Conservation (phyloP, 2,329 filamentous ascomycete species). For the Epichloe glyceriae region DNA sequence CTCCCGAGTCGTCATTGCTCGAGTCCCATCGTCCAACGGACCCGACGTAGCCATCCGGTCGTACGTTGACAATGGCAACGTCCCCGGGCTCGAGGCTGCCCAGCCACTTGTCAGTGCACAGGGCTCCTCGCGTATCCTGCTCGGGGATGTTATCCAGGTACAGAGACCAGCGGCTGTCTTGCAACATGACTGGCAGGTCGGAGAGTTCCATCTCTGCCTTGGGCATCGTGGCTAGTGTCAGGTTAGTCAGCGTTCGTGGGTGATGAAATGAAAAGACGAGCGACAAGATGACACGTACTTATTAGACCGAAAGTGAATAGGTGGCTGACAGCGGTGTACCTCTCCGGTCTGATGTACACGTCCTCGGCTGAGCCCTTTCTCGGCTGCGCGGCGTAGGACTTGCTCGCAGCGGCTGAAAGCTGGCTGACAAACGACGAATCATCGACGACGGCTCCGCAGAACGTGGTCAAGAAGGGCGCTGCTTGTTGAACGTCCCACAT, state of each 20-base stretch:
- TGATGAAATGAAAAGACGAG: background rate
- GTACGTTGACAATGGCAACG: slow-evolving; percentile 52
- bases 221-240: slow-evolving; percentile 37
- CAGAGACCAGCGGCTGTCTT: slow-evolving; percentile 56
- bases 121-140: slow-evolving; percentile 35
- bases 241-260: background rate
- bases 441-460: slow-evolving; percentile 42
- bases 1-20: slow-evolving; percentile 35
- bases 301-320: slow-evolving; percentile 59
- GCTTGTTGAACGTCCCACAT: slow-evolving; percentile 46
- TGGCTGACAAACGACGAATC: slow-evolving; percentile 43
- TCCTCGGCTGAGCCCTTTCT: slow-evolving; percentile 46
- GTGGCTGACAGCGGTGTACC: slow-evolving; percentile 56
- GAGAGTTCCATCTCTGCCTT: slow-evolving; percentile 52
- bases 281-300: slow-evolving; percentile 30
- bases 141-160: slow-evolving; percentile 55
- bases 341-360: slow-evolving; percentile 50
- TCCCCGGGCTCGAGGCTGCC: slow-evolving; percentile 42
- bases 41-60: slow-evolving; percentile 64
- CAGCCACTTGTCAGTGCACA: slow-evolving; percentile 58
- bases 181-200: slow-evolving; percentile 47
- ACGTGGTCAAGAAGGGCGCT: slow-evolving; percentile 42
- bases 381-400: slow-evolving; percentile 49
- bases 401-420: slow-evolving; percentile 43
- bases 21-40: slow-evolving; percentile 44